A percentile compares a stretch with the other conserved stretches of the same genome.
phyloP scores from a whole-genome alignment of 352 stramenopile genomes.

The Phytophthora europaea region DNA sequence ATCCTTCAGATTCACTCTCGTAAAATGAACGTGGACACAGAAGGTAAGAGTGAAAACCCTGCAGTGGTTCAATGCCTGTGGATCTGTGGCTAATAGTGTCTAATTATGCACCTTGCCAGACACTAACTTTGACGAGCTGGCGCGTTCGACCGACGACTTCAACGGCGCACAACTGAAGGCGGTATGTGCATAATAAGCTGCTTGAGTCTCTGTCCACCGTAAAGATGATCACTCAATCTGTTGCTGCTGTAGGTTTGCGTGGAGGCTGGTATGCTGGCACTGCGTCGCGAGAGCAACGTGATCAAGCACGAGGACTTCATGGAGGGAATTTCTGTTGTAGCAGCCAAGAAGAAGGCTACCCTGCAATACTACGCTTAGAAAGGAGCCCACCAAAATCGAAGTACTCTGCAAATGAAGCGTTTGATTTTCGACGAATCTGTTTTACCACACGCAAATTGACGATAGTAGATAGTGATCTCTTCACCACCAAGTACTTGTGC shows the following conservation, averaged over 20 bases:
- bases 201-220: background rate
- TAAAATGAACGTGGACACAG: slow-evolving; percentile 97
- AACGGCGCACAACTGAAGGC: slow-evolving; percentile 99
- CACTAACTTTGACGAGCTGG: slow-evolving; percentile 99
- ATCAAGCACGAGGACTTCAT: slow-evolving; percentile 99
- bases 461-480: background rate
- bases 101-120: slow-evolving; percentile 39
- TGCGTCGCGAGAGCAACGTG: slow-evolving; percentile 94
- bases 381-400: slow-evolving; percentile 10
- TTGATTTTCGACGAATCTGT: background rate
- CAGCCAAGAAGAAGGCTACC: slow-evolving; percentile 98
- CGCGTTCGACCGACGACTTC: slow-evolving; percentile 98
- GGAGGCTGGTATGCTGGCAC: slow-evolving; percentile 98
- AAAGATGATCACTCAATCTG: background rate
- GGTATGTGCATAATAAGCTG: slow-evolving; percentile 42
- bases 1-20: slow-evolving; percentile 98
- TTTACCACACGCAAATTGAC: background rate
- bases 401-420: slow-evolving; percentile 19
- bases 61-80: background rate
- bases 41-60: slow-evolving; percentile 52
- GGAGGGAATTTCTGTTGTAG: slow-evolving; percentile 98
- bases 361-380: slow-evolving; percentile 98
- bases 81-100: background rate
- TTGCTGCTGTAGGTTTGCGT: slow-evolving; percentile 91
- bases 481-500: background rate